Evolutionary conservation across 495 filamentous ascomycete genomes (phyloP).

Genomic region (Xylaria castorea): DNA sequence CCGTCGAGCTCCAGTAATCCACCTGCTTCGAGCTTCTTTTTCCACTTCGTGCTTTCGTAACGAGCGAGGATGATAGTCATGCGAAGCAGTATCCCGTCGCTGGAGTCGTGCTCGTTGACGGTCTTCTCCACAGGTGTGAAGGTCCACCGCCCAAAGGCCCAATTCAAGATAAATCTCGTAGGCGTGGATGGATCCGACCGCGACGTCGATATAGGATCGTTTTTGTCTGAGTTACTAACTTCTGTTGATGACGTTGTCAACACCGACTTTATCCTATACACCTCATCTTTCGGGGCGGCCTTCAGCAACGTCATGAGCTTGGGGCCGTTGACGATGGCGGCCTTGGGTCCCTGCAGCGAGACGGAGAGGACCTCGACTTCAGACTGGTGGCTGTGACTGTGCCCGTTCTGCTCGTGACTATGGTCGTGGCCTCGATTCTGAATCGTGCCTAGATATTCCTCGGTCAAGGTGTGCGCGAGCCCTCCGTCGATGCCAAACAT

Average conservation of each 20-base stretch:
- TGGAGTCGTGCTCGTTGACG: constrained; percentile 54
- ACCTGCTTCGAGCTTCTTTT: constrained; percentile 75
- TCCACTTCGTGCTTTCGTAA: constrained; percentile 88
- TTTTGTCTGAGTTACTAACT: constrained; percentile 67
- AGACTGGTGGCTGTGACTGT: constrained; percentile 67
- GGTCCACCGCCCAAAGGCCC: constrained; percentile 96
- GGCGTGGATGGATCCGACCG: constrained; percentile 22
- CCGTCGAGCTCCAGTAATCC: constrained; percentile 62
- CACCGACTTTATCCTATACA: constrained; percentile 95
- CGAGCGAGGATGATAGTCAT: constrained; percentile 87
- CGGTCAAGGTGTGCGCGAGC: constrained; percentile 65
- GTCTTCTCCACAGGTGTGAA: constrained; percentile 67
- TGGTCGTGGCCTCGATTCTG: constrained; percentile 42
- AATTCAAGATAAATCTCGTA: constrained; percentile 83
- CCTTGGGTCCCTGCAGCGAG: constrained; percentile 55
- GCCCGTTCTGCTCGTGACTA: constrained; percentile 36
- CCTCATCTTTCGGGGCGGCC: constrained; percentile 82
- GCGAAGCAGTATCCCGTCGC: constrained; percentile 61
- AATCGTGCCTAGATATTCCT: constrained; percentile 41
- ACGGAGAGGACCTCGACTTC: constrained; percentile 92
- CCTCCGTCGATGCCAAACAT: constrained; percentile 88
- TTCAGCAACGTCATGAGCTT: constrained; percentile 72
- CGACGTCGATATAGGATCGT: constrained; percentile 28
- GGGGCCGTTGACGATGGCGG: constrained; percentile 62
- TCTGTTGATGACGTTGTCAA: constrained; percentile 60